These are phyloP conservation scores for Kazachstania bromeliacearum DNA, from an alignment of 805 yeast genomes.

Conservation along the genomic window DNA sequence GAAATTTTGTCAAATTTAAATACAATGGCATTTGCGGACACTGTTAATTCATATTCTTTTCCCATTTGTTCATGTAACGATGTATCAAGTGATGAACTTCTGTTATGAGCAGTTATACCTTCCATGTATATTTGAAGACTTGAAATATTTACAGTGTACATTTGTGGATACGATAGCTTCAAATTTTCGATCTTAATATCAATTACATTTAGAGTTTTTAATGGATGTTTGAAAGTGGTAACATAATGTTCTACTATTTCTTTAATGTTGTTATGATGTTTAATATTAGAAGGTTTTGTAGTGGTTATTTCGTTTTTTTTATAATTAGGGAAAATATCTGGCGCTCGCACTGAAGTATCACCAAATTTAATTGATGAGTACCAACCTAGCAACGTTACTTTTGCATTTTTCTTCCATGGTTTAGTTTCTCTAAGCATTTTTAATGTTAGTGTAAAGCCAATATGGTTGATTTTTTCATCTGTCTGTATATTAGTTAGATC, in stretches of 20 bases:
- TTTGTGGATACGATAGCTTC: slow-evolving; percentile 10
- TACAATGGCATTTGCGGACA: slow-evolving; percentile 21
- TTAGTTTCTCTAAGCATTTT: slow-evolving; percentile 5
- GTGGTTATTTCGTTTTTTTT: not conserved
- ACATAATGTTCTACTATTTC: not conserved
- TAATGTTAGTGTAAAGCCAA: slow-evolving; percentile 12
- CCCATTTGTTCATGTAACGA: slow-evolving; percentile 16
- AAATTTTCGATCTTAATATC: slow-evolving; percentile 28
- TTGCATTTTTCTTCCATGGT: slow-evolving; percentile 2
- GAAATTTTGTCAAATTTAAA: slow-evolving; percentile 14
- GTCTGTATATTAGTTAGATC: slow-evolving; percentile 9
- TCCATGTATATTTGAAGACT: slow-evolving; percentile 21
- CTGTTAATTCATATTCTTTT: slow-evolving; percentile 21
- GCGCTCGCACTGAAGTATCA: slow-evolving; percentile 11
- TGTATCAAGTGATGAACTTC: too few species aligned
- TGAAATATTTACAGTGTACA: slow-evolving; percentile 17
- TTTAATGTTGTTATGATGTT: not conserved
- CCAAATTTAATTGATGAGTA: slow-evolving; percentile 13
- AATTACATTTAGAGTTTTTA: slow-evolving; percentile 14
- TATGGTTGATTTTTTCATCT: slow-evolving; percentile 13
- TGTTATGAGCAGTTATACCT: too few species aligned
- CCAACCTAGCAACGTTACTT: slow-evolving; percentile 12
- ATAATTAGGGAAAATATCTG: not conserved
- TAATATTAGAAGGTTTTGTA: not conserved
- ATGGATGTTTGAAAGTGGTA: slow-evolving; percentile 2